Evolutionary conservation across 441 rosid species (phyloP).

Genomic region (Brassica balearica): DNA sequence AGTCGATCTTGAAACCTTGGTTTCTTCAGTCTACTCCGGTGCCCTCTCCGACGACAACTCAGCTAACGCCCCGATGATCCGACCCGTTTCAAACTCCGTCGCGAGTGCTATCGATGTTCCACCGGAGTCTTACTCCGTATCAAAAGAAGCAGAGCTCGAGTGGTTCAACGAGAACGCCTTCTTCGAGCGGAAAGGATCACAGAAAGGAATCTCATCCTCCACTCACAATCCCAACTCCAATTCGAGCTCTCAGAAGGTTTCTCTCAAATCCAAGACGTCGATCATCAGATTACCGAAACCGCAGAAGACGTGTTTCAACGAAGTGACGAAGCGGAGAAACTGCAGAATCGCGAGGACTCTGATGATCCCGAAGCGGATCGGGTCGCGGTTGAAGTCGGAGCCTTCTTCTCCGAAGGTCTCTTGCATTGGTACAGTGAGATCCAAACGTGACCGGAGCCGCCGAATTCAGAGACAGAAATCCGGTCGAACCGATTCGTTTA

Average conservation of each 20-base stretch:
- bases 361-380: slow-evolving; percentile 75
- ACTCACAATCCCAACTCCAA: slow-evolving; percentile 38
- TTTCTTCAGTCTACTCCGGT: slow-evolving; percentile 71
- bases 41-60: slow-evolving; percentile 51
- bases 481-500: slow-evolving; percentile 37
- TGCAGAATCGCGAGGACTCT: slow-evolving; percentile 58
- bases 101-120: slow-evolving; percentile 63
- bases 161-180: slow-evolving; percentile 90
- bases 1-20: slow-evolving; percentile 79
- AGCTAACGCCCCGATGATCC: slow-evolving; percentile 19
- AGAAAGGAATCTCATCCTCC: slow-evolving; percentile 58
- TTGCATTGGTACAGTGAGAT: slow-evolving; percentile 91
- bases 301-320: slow-evolving; percentile 68
- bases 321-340: slow-evolving; percentile 58
- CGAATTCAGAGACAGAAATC: slow-evolving; percentile 56
- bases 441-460: slow-evolving; percentile 76
- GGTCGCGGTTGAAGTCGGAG: slow-evolving; percentile 64
- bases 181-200: slow-evolving; percentile 81
- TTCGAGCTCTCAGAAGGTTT: slow-evolving; percentile 66
- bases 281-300: slow-evolving; percentile 83
- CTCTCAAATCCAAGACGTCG: slow-evolving; percentile 66
- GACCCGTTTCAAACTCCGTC: slow-evolving; percentile 15
- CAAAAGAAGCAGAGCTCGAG: slow-evolving; percentile 81
- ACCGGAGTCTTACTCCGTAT: slow-evolving; percentile 85
- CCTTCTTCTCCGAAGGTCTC: slow-evolving; percentile 89